Percentiles rank a stretch among this genome's conserved stretches.
These are phyloP conservation scores for Podospora pseudocomata DNA, from an alignment of 495 filamentous ascomycete species.

Conservation along the genomic window DNA sequence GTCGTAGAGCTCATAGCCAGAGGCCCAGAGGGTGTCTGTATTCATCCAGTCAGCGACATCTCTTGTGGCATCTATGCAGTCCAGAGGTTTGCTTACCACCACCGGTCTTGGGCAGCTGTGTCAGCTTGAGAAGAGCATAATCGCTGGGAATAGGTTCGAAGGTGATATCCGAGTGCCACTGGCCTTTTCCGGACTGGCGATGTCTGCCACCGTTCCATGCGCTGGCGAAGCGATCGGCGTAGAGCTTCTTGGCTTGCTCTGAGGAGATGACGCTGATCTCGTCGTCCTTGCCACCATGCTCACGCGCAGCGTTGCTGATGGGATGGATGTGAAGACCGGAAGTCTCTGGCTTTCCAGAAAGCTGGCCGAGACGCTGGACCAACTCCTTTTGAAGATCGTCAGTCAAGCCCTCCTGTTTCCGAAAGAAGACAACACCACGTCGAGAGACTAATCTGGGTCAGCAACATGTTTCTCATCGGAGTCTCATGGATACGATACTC, in stretches of 20 bases:
- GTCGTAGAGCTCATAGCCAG: conserved; percentile 76
- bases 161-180: conserved; percentile 67
- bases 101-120: conserved; percentile 64
- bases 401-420: conserved; percentile 62
- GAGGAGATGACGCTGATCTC: conserved; percentile 73
- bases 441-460: conserved; percentile 58
- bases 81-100: conserved; percentile 48
- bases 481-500: neutral
- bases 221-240: conserved; percentile 34
- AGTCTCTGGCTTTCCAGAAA: conserved; percentile 63
- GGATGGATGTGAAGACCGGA: conserved; percentile 72
- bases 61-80: neutral
- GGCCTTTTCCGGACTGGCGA: conserved; percentile 40
- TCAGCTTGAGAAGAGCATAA: conserved; percentile 59
- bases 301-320: conserved; percentile 58
- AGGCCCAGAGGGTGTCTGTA: conserved; percentile 69
- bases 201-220: conserved; percentile 23
- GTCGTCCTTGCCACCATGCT: conserved; percentile 57
- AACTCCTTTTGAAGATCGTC: conserved; percentile 68
- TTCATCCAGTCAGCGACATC: neutral
- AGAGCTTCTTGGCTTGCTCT: conserved; percentile 54
- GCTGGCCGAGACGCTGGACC: conserved; percentile 59
- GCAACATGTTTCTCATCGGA: neutral
- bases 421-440: conserved; percentile 80
- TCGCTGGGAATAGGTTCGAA: conserved; percentile 66